Evolutionary conservation across 805 yeast species (phyloP).

Genomic region (Ogataea allantospora): DNA sequence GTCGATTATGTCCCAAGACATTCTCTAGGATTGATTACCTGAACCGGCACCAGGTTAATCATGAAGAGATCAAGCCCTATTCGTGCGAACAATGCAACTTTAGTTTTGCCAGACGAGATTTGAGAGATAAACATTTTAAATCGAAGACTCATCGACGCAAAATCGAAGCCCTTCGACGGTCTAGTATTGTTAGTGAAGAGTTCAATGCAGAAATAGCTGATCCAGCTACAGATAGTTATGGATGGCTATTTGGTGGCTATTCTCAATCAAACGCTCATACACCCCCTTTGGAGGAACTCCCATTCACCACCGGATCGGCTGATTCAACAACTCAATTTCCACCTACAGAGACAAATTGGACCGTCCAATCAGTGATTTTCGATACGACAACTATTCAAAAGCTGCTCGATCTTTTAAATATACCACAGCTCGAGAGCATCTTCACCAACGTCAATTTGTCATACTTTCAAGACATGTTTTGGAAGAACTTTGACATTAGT

Average conservation of each 20-base stretch:
- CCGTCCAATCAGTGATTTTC: not conserved
- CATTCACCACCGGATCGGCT: not conserved
- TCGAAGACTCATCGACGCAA: constrained; percentile 26
- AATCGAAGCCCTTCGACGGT: constrained; percentile 11
- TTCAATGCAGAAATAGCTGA: not conserved
- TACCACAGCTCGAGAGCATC: constrained; percentile 2
- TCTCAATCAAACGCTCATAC: constrained; percentile 1
- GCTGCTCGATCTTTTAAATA: constrained; percentile 3
- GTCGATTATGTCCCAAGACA: constrained; percentile 9
- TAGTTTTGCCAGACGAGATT: constrained; percentile 33
- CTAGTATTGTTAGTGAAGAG: not conserved
- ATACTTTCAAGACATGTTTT: constrained; percentile 31
- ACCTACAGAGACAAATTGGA: not conserved
- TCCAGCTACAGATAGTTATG: constrained; percentile 1
- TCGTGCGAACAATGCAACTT: constrained; percentile 27
- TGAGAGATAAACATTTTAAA: constrained; percentile 31
- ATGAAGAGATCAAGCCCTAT: constrained; percentile 29
- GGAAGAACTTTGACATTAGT: constrained; percentile 37
- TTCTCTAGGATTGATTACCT: constrained; percentile 28
- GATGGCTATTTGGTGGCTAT: constrained; percentile 16
- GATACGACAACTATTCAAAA: not conserved
- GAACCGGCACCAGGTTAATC: constrained; percentile 33
- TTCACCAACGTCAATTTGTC: constrained; percentile 12
- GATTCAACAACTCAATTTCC: not conserved
- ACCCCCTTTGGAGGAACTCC: constrained; percentile 4